phyloP scores from a whole-genome alignment of 2,329 filamentous ascomycete species.

The Cytospora schulzeri region DNA sequence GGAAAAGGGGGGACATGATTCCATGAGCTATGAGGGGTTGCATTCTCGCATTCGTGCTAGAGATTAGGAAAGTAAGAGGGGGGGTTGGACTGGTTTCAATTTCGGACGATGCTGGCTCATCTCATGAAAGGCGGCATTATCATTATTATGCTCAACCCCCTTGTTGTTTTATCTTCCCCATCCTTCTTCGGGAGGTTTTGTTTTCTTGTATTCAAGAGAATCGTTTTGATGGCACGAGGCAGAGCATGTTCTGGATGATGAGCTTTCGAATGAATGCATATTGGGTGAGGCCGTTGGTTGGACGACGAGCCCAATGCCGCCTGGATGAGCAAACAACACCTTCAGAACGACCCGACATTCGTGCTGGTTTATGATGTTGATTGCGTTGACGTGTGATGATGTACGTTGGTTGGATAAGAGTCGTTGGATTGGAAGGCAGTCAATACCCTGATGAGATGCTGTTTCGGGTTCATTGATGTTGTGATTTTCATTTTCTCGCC shows the following conservation, averaged over 20 bases:
- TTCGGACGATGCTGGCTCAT: conserved; percentile 10
- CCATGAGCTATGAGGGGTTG: background rate
- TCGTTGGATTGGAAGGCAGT: no score
- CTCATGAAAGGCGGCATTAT: conserved; percentile 7
- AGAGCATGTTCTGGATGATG: background rate
- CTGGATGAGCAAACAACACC: conserved; percentile 7
- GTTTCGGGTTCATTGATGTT: no score
- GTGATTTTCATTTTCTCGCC: no score
- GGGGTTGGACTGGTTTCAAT: background rate
- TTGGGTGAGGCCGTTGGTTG: background rate
- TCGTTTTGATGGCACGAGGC: background rate
- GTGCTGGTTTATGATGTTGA: no score
- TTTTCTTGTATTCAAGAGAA: background rate
- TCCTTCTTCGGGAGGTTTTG: background rate
- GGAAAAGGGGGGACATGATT: conserved; percentile 6
- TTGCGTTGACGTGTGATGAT: no score
- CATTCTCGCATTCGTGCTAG: background rate
- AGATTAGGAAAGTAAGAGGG: background rate
- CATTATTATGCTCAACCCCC: background rate
- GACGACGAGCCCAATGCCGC: background rate
- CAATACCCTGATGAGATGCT: no score
- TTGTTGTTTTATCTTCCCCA: background rate
- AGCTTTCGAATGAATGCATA: background rate
- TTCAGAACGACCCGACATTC: background rate
- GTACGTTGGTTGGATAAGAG: no score